phyloP scores from a whole-genome alignment of 202 grass and related monocot genomes.

The Carex sylvatica region DNA sequence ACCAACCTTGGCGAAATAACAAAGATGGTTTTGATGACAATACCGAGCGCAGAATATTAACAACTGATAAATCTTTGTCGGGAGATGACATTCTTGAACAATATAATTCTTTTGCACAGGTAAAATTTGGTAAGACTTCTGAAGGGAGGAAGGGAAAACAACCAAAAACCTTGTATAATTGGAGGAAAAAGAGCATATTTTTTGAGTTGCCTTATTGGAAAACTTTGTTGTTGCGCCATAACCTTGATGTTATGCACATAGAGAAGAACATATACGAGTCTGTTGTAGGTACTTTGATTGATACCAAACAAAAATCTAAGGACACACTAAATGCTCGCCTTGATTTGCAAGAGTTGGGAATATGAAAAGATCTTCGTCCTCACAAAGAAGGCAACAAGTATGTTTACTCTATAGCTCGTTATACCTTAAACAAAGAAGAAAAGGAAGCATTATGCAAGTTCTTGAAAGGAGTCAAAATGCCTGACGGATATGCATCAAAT shows the following conservation, averaged over 20 bases:
- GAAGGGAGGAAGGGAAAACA: conserved; percentile 11
- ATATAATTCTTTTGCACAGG: neutral
- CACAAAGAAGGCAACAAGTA: neutral
- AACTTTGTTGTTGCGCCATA: conserved; percentile 10
- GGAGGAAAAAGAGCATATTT: conserved; percentile 30
- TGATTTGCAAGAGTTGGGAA: neutral
- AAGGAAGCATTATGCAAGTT: neutral
- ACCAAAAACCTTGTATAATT: conserved; percentile 8
- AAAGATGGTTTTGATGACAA: conserved; percentile 15
- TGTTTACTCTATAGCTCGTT: neutral
- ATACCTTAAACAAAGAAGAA: neutral
- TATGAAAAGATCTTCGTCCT: neutral
- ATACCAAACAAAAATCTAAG: neutral
- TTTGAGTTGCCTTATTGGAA: conserved; percentile 20
- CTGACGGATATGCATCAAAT: conserved; percentile 13
- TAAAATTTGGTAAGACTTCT: neutral
- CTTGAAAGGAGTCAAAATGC: conserved; percentile 6
- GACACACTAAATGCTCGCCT: conserved; percentile 6
- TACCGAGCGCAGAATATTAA: neutral
- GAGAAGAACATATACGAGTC: conserved; percentile 19
- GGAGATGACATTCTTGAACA: neutral
- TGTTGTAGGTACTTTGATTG: neutral
- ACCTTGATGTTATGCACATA: neutral
- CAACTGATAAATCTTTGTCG: neutral
- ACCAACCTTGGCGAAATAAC: conserved; percentile 21